Conservation (phyloP, 139 green algal species). For the Chlamydomonas applanata region DNA sequence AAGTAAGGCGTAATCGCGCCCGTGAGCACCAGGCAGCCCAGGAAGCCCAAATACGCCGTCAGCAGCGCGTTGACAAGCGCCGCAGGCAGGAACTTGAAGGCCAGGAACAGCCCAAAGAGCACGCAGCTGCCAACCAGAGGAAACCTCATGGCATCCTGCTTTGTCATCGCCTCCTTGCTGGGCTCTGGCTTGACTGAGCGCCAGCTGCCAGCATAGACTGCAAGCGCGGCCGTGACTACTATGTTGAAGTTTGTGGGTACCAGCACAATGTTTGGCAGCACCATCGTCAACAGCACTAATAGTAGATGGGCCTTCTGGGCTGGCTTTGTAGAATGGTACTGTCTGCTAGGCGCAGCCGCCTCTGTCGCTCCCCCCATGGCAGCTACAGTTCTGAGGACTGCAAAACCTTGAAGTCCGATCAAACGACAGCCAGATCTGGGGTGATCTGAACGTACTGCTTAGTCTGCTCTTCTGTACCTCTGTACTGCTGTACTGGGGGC, state of each 20-base stretch:
- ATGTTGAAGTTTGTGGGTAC: constrained; percentile 81
- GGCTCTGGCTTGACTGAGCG: constrained; percentile 74
- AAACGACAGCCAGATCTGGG: no score
- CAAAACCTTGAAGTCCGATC: no score
- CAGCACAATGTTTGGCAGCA: constrained; percentile 46
- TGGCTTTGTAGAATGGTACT: constrained; percentile 19
- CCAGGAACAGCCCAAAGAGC: constrained; percentile 92
- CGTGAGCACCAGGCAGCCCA: constrained; percentile 81
- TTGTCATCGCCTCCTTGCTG: constrained; percentile 80
- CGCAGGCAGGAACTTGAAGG: constrained; percentile 95
- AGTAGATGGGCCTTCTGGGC: constrained; percentile 38
- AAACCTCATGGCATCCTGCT: constrained; percentile 93
- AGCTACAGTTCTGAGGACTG: no score
- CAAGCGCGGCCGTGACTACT: constrained; percentile 73
- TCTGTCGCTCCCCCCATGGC: no score
- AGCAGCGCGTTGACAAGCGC: constrained; percentile 46
- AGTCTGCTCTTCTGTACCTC: no score
- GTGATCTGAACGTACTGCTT: no score
- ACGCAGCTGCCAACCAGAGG: constrained; percentile 90
- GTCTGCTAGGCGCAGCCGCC: no score
- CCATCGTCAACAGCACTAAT: constrained; percentile 22
- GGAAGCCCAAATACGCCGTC: constrained; percentile 85
- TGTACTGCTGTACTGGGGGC: no score
- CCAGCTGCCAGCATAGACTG: constrained; percentile 82
- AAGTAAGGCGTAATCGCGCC: constrained; percentile 63